These are phyloP conservation scores for Brassica napus DNA, from an alignment of 345 rosid genomes.

Conservation along the genomic window DNA sequence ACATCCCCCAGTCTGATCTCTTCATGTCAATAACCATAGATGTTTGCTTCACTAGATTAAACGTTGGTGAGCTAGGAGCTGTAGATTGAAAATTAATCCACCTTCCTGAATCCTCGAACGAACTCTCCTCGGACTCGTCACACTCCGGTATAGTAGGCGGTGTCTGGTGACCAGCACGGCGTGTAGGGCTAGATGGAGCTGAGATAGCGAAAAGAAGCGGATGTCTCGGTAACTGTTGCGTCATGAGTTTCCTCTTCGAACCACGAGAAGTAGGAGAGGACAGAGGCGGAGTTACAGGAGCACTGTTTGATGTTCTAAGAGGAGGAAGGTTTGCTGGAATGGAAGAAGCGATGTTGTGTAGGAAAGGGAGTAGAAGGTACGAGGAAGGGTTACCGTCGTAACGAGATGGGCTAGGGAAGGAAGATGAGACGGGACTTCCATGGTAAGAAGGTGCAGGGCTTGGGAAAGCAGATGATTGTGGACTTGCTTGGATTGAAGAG, in stretches of 20 bases:
- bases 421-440: conserved; percentile 81
- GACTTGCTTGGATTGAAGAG: conserved; percentile 82
- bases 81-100: conserved; percentile 77
- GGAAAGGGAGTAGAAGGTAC: conserved; percentile 69
- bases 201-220: conserved; percentile 69
- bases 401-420: conserved; percentile 83
- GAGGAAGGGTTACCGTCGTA: conserved; percentile 57
- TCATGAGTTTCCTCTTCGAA: conserved; percentile 58
- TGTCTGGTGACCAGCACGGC: conserved; percentile 58
- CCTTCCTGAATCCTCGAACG: conserved; percentile 79
- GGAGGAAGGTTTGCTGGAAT: conserved; percentile 72
- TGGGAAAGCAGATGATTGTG: conserved; percentile 71
- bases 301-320: conserved; percentile 89
- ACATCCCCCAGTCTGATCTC: conserved; percentile 48
- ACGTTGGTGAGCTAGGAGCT: conserved; percentile 71
- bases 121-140: conserved; percentile 80
- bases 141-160: conserved; percentile 90
- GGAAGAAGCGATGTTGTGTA: conserved; percentile 57
- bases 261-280: conserved; percentile 87
- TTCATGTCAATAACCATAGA: conserved; percentile 42
- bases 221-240: conserved; percentile 64
- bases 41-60: conserved; percentile 60
- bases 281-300: conserved; percentile 94
- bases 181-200: conserved; percentile 94
- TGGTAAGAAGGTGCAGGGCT: conserved; percentile 77